A percentile compares a stretch with the other conserved stretches of the same genome.
Conservation (phyloP, 2,329 filamentous ascomycete species). For the Lachnellula cervina region DNA sequence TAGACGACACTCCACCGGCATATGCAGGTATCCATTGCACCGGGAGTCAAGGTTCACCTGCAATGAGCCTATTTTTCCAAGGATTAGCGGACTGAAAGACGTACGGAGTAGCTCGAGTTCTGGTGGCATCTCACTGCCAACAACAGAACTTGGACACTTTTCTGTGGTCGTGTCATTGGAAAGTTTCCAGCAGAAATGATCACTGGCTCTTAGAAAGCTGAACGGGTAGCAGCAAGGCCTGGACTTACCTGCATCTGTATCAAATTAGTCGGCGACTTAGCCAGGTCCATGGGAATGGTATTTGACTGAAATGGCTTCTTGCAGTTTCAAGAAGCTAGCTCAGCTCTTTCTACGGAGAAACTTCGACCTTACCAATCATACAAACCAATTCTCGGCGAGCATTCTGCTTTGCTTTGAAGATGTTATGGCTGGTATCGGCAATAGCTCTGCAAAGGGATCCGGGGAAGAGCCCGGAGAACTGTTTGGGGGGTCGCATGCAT, state of each 20-base stretch:
- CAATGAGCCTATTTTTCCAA: background rate
- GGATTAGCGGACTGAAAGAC: background rate
- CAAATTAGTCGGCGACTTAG: too few relatives aligned
- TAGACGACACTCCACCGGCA: background rate
- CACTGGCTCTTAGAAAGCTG: background rate
- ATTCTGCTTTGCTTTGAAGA: background rate
- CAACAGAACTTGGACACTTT: too few relatives aligned
- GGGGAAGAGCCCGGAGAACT: background rate
- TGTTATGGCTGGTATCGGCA: background rate
- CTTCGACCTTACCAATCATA: background rate
- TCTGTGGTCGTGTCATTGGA: too few relatives aligned
- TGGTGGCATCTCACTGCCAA: too few relatives aligned
- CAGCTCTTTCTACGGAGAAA: background rate
- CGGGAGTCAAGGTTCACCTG: background rate
- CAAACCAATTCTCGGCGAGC: background rate
- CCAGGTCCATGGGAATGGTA: too few relatives aligned
- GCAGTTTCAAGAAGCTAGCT: background rate
- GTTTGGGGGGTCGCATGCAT: background rate
- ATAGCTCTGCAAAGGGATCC: background rate
- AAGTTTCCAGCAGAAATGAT: background rate
- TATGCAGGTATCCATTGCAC: background rate
- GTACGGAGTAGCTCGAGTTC: background rate
- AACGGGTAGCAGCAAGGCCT: background rate
- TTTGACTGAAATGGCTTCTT: too few relatives aligned
- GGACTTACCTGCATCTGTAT: background rate